Evolutionary conservation across 2,329 filamentous ascomycete genomes (phyloP).

Genomic region (Epichloe bromicola): DNA sequence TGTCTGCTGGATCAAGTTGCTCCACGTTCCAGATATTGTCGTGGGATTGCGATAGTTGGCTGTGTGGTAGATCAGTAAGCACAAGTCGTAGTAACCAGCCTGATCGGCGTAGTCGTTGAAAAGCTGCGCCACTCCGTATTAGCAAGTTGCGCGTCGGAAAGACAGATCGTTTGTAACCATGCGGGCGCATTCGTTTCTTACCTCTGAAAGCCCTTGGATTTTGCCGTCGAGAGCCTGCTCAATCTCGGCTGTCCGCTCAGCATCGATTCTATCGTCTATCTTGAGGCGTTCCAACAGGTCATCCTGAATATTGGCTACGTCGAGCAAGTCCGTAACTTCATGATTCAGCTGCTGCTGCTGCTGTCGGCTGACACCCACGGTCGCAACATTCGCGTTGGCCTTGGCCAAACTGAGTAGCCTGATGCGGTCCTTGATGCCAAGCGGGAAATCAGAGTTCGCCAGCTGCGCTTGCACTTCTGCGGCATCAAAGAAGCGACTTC

Average conservation of each 20-base stretch:
- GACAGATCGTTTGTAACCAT: too few species aligned
- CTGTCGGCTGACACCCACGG: slow-evolving; percentile 62
- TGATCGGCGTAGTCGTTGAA: slow-evolving; percentile 87
- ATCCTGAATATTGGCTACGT: slow-evolving; percentile 90
- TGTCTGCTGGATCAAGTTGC: slow-evolving; percentile 61
- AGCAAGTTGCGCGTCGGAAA: slow-evolving; percentile 6
- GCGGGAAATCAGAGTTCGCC: slow-evolving; percentile 66
- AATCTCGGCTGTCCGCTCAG: slow-evolving; percentile 51
- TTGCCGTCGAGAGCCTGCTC: slow-evolving; percentile 60
- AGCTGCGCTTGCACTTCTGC: slow-evolving; percentile 76
- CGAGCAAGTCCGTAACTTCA: slow-evolving; percentile 72
- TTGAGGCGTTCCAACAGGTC: slow-evolving; percentile 71
- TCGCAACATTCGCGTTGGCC: slow-evolving; percentile 78
- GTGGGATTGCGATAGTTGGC: slow-evolving; percentile 83
- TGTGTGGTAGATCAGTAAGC: slow-evolving; percentile 79
- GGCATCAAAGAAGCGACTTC: slow-evolving; percentile 72
- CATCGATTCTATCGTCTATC: slow-evolving; percentile 55
- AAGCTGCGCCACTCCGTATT: slow-evolving; percentile 38
- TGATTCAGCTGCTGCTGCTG: slow-evolving; percentile 76
- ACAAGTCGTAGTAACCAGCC: slow-evolving; percentile 87
- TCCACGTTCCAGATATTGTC: slow-evolving; percentile 77
- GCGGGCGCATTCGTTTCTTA: slow-evolving; percentile 32
- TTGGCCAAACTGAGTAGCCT: slow-evolving; percentile 83
- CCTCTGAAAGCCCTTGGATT: slow-evolving; percentile 62
- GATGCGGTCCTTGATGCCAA: slow-evolving; percentile 76